Conservation (phyloP, 2,329 filamentous ascomycete species). For the Fusarium sp. region DNA sequence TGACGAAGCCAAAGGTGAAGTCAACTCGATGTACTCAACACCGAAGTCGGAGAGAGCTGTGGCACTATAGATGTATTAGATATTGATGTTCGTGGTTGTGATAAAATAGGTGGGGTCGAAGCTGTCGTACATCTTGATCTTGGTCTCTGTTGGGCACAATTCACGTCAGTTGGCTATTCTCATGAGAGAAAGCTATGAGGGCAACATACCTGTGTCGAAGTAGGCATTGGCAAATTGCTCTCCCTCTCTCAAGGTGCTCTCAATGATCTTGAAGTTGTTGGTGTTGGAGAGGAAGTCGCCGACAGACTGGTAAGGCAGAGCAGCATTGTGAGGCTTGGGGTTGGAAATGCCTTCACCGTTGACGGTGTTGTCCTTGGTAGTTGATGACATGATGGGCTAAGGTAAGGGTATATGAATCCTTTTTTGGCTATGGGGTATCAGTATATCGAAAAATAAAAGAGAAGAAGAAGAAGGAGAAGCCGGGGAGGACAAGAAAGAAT, state of each 20-base stretch:
- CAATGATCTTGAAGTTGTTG: conserved; percentile 45
- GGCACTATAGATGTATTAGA: conserved; percentile 11
- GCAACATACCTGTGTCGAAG: conserved; percentile 10
- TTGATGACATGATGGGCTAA: conserved; percentile 12
- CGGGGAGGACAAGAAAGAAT: conserved; percentile 5
- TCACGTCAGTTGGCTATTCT: neutral
- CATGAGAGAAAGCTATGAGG: no score
- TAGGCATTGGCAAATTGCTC: conserved; percentile 73
- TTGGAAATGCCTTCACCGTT: conserved; percentile 11
- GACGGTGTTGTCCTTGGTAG: conserved; percentile 2
- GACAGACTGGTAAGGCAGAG: conserved; percentile 22
- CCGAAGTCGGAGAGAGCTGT: conserved; percentile 67
- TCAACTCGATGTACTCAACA: conserved; percentile 72
- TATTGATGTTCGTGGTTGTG: neutral
- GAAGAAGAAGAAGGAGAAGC: conserved; percentile 20
- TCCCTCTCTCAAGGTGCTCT: conserved; percentile 45
- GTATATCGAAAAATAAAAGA: neutral
- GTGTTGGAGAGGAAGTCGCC: conserved; percentile 42
- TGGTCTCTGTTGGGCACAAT: conserved; percentile 63
- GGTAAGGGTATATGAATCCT: neutral
- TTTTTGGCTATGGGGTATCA: neutral
- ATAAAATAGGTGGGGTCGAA: neutral
- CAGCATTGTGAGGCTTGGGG: conserved; percentile 17
- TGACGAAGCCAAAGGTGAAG: conserved; percentile 76
- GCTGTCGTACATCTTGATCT: conserved; percentile 44